Conservation (phyloP, 768 basidiomycete genomes). For the Phylloporus rhodoxanthus region DNA sequence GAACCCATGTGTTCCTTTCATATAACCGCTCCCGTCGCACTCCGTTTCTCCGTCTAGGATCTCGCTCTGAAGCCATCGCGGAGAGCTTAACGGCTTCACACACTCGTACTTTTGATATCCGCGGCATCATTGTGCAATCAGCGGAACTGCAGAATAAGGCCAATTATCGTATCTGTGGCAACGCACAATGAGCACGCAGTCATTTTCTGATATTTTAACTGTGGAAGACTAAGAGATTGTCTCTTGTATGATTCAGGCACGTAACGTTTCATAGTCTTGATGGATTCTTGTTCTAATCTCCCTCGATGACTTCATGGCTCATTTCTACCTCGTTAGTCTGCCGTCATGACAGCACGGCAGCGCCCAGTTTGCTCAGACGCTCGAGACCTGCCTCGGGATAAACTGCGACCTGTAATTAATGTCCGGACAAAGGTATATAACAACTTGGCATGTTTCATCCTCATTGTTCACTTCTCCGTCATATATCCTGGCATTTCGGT, state of each 20-base stretch:
- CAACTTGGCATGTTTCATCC: conserved; percentile 18
- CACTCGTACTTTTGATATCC: conserved; percentile 1
- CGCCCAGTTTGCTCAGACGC: background rate
- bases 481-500: conserved; percentile 10
- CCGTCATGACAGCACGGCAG: conserved; percentile 7
- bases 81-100: background rate
- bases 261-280: background rate
- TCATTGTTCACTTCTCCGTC: conserved; percentile 11
- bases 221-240: background rate
- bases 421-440: conserved; percentile 23
- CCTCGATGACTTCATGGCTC: background rate
- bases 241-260: background rate
- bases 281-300: background rate
- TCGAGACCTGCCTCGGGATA: background rate
- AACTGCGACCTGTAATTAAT: conserved; percentile 1
- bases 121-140: background rate
- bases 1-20: conserved; percentile 1
- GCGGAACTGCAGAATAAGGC: background rate
- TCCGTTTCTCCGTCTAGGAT: background rate
- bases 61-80: conserved; percentile 1
- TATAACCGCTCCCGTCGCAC: conserved; percentile 21
- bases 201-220: background rate
- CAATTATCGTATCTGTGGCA: background rate
- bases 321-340: background rate
- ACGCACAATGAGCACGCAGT: background rate